Conservation (phyloP, 148 eudicot species). For the Mesembryanthemum crystallinum region DNA sequence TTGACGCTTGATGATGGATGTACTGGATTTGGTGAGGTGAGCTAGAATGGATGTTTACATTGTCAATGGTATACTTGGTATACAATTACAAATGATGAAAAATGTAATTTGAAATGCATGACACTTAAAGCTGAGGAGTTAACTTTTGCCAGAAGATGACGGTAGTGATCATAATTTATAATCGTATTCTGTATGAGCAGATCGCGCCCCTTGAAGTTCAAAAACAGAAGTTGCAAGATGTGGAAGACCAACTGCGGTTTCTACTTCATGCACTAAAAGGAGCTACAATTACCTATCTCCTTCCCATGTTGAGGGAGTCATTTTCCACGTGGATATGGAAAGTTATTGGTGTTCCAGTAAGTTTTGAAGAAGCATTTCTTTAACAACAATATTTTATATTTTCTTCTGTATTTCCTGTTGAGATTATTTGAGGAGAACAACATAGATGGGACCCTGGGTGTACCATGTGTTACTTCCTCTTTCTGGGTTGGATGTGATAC, state of each 20-base stretch:
- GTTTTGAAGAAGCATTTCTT: conserved; percentile 17
- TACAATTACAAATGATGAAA: neutral
- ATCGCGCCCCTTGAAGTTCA: conserved; percentile 84
- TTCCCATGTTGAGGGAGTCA: conserved; percentile 70
- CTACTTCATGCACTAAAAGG: conserved; percentile 56
- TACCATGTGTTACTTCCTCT: neutral
- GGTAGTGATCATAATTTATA: neutral
- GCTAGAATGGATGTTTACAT: conserved; percentile 9
- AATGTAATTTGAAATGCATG: neutral
- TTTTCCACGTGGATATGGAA: conserved; percentile 79
- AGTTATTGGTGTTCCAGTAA: conserved; percentile 73
- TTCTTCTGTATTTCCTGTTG: neutral
- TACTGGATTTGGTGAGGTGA: conserved; percentile 89
- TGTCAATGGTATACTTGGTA: neutral
- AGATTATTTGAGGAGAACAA: neutral
- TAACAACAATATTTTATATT: too few relatives aligned
- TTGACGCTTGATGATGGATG: conserved; percentile 85
- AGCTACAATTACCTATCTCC: conserved; percentile 36
- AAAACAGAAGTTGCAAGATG: conserved; percentile 58
- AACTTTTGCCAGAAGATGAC: neutral
- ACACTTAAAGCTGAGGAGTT: neutral
- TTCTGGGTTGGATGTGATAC: neutral
- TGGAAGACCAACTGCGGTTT: conserved; percentile 82
- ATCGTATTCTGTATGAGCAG: conserved; percentile 32
- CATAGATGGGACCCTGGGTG: neutral